Evolutionary conservation across 441 rosid species (phyloP).

Genomic region (Jatropha podagrica): DNA sequence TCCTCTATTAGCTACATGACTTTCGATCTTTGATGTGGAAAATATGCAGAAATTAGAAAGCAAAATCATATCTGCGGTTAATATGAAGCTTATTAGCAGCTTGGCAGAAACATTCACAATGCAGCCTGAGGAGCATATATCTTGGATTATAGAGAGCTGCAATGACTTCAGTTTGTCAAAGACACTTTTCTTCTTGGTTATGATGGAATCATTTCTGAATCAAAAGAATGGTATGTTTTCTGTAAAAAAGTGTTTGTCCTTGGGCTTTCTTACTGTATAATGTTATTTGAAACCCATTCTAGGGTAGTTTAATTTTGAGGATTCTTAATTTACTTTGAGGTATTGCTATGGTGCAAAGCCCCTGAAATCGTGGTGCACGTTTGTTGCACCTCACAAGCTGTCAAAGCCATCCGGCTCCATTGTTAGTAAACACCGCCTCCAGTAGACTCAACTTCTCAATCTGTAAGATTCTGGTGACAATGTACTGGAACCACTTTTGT

Average conservation of each 20-base stretch:
- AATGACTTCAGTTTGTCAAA: conserved; percentile 51
- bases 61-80: conserved; percentile 48
- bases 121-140: conserved; percentile 50
- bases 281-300: not conserved
- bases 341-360: not conserved
- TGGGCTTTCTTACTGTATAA: not conserved
- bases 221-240: conserved; percentile 42
- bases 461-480: not conserved
- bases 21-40: conserved; percentile 29
- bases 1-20: conserved; percentile 22
- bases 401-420: conserved; percentile 1
- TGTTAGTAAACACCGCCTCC: not conserved
- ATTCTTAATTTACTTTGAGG: not conserved
- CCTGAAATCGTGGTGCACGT: not conserved
- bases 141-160: conserved; percentile 62
- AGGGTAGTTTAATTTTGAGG: not conserved
- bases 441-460: not conserved
- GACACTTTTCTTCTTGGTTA: conserved; percentile 66
- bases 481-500: not conserved
- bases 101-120: conserved; percentile 54
- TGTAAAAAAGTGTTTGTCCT: not conserved
- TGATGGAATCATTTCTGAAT: conserved; percentile 62
- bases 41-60: conserved; percentile 53
- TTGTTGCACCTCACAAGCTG: not conserved
- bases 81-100: conserved; percentile 61